Evolutionary conservation across 2,329 filamentous ascomycete species (phyloP), one percentile per base, ranked within the genome.

Genomic region (Xenoacremonium recifei): DNA sequence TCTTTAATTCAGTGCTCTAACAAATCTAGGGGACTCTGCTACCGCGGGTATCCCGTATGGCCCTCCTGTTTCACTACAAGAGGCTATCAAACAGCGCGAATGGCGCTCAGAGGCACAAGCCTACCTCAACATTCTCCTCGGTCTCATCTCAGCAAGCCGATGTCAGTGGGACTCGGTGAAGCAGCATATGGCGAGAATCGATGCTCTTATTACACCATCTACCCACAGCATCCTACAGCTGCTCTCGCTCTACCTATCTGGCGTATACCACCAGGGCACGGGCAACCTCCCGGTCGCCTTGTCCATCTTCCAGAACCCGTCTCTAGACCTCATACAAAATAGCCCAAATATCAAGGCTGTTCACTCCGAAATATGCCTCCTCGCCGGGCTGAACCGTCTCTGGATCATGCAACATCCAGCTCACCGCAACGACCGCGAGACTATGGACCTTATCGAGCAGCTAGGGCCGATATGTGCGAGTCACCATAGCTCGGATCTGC

Each of bases 401-500:
- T 83, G 85, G 71, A 88, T 91, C 49, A 76, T 89, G 65, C 83
- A 87, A 53, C 76, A 85, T 45, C 73, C 75, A 7, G 57, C 65
- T 2, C 75, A 80, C 47, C 70, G 72, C 12, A 72, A 84, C 47
- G 77, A 85, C 37, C 67, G 72, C 27, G 71, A 77, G 19, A 81
- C 85, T 12, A 69, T 75, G 3, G 67, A 74, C 7, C 66, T 92
- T 6, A 71, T 95, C 19, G 75, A 83, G 27, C 73, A 77, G 35
- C 69, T 96, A 5, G 79, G 84, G 39, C 76, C 80, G 1, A 72
- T 87, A 37, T 93, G 88, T 64, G 66, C 71, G 15, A 74, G 77
- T 40, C 87, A 90, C 60, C 75, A 79, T 27, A 91, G 88, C 63
- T 76, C 79, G 54, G 85, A 91, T 55, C 82, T 96, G 42, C 78